Percentiles rank a stretch among this genome's conserved stretches.
These are phyloP conservation scores for Tylopilus intermedius DNA, from an alignment of 768 basidiomycete genomes.

Conservation along the genomic window DNA sequence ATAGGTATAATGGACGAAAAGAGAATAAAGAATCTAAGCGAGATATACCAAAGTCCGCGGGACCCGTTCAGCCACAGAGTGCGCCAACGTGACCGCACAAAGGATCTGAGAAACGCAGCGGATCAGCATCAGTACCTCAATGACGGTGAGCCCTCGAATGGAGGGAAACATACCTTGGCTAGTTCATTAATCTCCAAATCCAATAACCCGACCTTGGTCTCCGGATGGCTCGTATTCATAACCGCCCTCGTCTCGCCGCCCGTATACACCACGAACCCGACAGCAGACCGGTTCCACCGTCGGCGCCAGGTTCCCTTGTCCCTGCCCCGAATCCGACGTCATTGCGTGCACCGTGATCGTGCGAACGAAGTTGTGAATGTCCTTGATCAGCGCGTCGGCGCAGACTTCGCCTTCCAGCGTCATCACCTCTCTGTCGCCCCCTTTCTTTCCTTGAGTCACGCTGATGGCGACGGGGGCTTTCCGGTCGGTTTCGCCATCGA, in stretches of 20 bases:
- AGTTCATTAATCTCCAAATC: constrained; percentile 94
- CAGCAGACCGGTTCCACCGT: constrained; percentile 74
- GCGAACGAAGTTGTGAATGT: constrained; percentile 93
- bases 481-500: constrained; percentile 99
- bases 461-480: constrained; percentile 84
- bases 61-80: constrained; percentile 96
- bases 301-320: constrained; percentile 34
- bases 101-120: constrained; percentile 57
- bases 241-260: constrained; percentile 94
- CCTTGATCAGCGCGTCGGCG: constrained; percentile 92
- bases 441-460: constrained; percentile 18
- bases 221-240: constrained; percentile 97
- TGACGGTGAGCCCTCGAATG: not conserved
- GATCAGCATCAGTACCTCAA: not conserved
- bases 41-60: constrained; percentile 92
- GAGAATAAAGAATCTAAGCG: constrained; percentile 93
- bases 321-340: constrained; percentile 34
- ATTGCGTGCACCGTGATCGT: constrained; percentile 72
- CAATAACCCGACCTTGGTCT: constrained; percentile 87
- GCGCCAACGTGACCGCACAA: constrained; percentile 87
- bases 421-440: constrained; percentile 46
- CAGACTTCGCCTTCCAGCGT: constrained; percentile 84
- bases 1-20: constrained; percentile 99
- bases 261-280: constrained; percentile 92
- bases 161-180: constrained; percentile 65